A percentile compares a stretch with the other conserved stretches of the same genome.
These are phyloP conservation scores for Camptophora hylomeconis DNA, from an alignment of 2,329 filamentous ascomycete species.

Conservation along the genomic window DNA sequence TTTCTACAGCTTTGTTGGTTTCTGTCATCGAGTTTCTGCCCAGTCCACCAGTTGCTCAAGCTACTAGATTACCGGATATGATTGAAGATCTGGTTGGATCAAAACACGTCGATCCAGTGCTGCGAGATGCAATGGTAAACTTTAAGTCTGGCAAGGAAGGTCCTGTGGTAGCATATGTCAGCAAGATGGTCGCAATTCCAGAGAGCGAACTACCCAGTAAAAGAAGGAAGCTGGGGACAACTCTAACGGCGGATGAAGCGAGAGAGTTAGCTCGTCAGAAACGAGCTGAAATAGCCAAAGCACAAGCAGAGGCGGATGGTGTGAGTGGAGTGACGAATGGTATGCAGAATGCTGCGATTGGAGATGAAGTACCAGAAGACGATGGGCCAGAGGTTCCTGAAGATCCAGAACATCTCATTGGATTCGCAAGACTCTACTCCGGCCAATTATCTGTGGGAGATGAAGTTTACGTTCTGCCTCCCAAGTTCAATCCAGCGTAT, in stretches of 20 bases:
- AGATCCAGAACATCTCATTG: conserved; percentile 79
- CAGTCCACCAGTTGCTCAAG: conserved; percentile 68
- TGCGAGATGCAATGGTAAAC: conserved; percentile 69
- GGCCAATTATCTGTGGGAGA: conserved; percentile 83
- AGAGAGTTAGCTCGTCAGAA: conserved; percentile 77
- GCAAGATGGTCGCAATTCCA: conserved; percentile 94
- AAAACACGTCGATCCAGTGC: conserved; percentile 50
- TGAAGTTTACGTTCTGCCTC: conserved; percentile 76
- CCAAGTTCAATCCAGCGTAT: conserved; percentile 78
- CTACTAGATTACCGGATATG: conserved; percentile 63
- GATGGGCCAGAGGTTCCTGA: conserved; percentile 20
- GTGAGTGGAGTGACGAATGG: conserved; percentile 50
- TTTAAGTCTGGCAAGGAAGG: conserved; percentile 60
- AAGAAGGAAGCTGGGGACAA: conserved; percentile 52
- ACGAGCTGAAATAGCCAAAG: conserved; percentile 71
- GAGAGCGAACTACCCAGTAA: conserved; percentile 86
- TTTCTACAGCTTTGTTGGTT: conserved; percentile 84
- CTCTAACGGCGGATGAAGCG: conserved; percentile 79
- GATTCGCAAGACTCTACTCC: conserved; percentile 88
- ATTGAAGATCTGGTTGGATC: conserved; percentile 69
- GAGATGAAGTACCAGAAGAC: conserved; percentile 38
- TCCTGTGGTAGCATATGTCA: conserved; percentile 86
- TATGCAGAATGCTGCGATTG: conserved; percentile 36
- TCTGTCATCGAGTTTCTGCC: conserved; percentile 89
- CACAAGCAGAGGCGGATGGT: conserved; percentile 51